Percentiles rank a stretch among this genome's conserved stretches.
Evolutionary conservation across 75 land plant species (phyloP).

Genomic region (Picea glauca): DNA sequence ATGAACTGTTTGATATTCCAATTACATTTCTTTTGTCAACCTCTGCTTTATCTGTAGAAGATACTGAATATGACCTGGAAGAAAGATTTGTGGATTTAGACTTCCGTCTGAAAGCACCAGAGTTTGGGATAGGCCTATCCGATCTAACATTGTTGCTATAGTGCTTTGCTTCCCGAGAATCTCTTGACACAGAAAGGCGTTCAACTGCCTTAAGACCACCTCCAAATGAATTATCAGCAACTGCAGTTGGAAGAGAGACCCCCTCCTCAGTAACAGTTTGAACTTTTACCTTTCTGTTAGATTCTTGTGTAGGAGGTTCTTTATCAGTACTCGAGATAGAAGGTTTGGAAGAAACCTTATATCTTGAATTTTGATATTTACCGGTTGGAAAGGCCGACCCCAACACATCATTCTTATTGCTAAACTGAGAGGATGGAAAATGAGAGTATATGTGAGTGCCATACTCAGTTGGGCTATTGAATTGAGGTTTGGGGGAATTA

Average conservation of each 20-base stretch:
- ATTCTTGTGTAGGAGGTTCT: background rate
- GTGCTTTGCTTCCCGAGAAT: background rate
- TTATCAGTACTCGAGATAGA: conserved; percentile 10
- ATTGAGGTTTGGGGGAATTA: conserved; percentile 17
- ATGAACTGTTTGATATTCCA: background rate
- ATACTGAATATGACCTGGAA: background rate
- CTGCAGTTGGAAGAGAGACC: background rate
- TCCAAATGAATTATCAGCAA: background rate
- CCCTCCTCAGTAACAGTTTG: background rate
- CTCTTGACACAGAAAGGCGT: background rate
- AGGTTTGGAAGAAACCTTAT: conserved; percentile 6
- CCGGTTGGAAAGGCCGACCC: conserved; percentile 8
- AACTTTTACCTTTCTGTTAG: background rate
- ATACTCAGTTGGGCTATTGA: background rate
- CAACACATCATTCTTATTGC: conserved; percentile 1
- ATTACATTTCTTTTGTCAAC: background rate
- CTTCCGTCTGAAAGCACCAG: background rate
- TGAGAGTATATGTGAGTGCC: conserved; percentile 11
- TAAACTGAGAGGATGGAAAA: conserved; percentile 11
- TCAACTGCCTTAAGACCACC: conserved; percentile 9
- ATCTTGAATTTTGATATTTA: conserved; percentile 12
- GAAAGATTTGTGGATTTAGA: conserved; percentile 1
- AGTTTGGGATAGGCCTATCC: background rate
- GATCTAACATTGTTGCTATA: background rate
- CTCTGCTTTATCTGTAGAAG: background rate